phyloP scores from a whole-genome alignment of 768 basidiomycete species.

The Dacryopinax spathularia region DNA sequence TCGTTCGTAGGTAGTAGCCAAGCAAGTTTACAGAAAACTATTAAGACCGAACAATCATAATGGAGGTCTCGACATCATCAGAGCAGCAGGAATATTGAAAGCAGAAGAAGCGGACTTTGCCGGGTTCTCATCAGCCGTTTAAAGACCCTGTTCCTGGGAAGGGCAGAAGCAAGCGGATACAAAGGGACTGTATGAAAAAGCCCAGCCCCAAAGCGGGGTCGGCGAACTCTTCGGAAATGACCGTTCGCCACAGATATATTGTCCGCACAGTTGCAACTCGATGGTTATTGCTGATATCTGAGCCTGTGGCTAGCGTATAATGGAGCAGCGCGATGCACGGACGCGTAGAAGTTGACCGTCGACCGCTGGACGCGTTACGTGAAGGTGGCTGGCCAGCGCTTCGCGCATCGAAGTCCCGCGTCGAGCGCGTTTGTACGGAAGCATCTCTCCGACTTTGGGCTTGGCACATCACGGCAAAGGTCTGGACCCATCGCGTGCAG shows the following conservation, averaged over 20 bases:
- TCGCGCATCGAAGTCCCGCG: background rate
- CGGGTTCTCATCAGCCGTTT: too few relatives aligned
- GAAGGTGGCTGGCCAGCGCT: background rate
- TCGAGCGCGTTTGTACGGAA: background rate
- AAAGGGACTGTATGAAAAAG: too few relatives aligned
- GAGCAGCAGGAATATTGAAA: too few relatives aligned
- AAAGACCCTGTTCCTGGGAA: conserved; percentile 4
- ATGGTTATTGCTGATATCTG: background rate
- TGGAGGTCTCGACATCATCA: too few relatives aligned
- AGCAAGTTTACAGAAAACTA: too few relatives aligned
- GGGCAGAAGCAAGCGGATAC: background rate
- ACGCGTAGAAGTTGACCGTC: background rate
- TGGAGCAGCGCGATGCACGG: background rate
- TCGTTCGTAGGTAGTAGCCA: too few relatives aligned
- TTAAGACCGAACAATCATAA: too few relatives aligned
- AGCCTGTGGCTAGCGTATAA: background rate
- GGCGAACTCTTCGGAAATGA: too few relatives aligned
- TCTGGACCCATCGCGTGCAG: background rate
- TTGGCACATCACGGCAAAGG: background rate
- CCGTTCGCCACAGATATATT: too few relatives aligned
- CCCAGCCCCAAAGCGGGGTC: too few relatives aligned
- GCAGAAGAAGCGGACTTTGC: too few relatives aligned
- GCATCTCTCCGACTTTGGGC: background rate
- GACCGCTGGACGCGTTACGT: background rate
- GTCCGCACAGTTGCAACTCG: background rate